Conservation (phyloP, 495 filamentous ascomycete genomes). For the Trichoderma asperelloides region DNA sequence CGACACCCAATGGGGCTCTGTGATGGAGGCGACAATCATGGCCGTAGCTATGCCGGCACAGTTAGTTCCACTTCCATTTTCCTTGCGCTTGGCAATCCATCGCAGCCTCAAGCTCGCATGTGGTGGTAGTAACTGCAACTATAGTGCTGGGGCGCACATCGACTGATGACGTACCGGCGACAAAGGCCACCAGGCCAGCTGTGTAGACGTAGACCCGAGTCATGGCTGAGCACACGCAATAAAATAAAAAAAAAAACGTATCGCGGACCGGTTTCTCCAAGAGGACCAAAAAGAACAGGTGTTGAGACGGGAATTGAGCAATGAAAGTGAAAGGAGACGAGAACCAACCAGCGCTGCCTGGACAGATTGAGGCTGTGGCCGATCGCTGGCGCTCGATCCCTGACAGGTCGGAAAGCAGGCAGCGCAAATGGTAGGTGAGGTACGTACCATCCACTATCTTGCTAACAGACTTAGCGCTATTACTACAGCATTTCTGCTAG, state of each 20-base stretch:
- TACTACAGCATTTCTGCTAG: no score
- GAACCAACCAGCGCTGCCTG: background rate
- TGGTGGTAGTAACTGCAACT: background rate
- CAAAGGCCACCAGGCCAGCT: slow-evolving; percentile 9
- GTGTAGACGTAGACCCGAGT: slow-evolving; percentile 10
- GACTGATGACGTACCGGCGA: slow-evolving; percentile 9
- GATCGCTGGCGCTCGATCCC: background rate
- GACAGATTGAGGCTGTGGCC: background rate
- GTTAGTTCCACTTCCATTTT: background rate
- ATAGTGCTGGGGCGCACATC: background rate
- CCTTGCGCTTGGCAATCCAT: background rate
- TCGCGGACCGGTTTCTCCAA: background rate
- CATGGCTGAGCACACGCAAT: slow-evolving; percentile 4
- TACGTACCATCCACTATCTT: background rate
- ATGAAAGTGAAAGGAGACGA: background rate
- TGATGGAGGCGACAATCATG: slow-evolving; percentile 65
- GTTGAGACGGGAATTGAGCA: background rate
- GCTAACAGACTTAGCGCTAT: no score
- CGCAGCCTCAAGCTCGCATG: background rate
- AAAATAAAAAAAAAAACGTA: no score
- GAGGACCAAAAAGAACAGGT: slow-evolving; percentile 1
- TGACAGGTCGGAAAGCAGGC: background rate
- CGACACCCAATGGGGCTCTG: slow-evolving; percentile 71
- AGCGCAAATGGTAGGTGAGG: background rate
- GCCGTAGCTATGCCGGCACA: slow-evolving; percentile 50